Evolutionary conservation across 768 basidiomycete genomes (phyloP).

Genomic region (Crucibulum laeve): DNA sequence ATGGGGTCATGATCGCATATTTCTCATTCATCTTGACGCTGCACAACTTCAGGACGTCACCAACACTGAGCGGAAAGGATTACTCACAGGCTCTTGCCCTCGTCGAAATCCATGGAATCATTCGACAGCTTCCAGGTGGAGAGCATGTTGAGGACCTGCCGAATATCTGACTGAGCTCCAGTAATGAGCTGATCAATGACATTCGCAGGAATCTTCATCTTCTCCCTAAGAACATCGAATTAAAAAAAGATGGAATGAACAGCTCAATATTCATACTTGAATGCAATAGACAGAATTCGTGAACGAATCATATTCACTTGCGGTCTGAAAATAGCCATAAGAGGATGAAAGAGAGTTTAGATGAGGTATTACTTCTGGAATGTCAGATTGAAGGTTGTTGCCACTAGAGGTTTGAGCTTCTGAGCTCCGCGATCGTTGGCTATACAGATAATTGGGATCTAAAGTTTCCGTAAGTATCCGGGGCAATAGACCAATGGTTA

Average conservation of each 20-base stretch:
- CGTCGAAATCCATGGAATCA: constrained; percentile 81
- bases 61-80: background rate
- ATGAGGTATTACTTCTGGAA: constrained; percentile 61
- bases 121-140: constrained; percentile 94
- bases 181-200: constrained; percentile 89
- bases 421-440: constrained; percentile 86
- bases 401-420: constrained; percentile 84
- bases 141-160: constrained; percentile 96
- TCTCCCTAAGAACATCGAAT: constrained; percentile 55
- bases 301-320: constrained; percentile 74
- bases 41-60: constrained; percentile 1
- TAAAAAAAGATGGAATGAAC: background rate
- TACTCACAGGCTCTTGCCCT: constrained; percentile 85
- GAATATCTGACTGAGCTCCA: constrained; percentile 92
- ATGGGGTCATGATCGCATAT: constrained; percentile 85
- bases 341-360: background rate
- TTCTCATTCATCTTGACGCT: constrained; percentile 92
- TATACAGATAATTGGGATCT: constrained; percentile 98
- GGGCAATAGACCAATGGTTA: background rate
- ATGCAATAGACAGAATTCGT: constrained; percentile 80
- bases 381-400: constrained; percentile 67
- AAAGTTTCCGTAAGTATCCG: background rate
- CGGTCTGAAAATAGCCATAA: constrained; percentile 49
- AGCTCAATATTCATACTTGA: constrained; percentile 59
- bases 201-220: constrained; percentile 86